phyloP scores from a whole-genome alignment of 2,329 filamentous ascomycete genomes.

The Lasiodiplodia sp. region DNA sequence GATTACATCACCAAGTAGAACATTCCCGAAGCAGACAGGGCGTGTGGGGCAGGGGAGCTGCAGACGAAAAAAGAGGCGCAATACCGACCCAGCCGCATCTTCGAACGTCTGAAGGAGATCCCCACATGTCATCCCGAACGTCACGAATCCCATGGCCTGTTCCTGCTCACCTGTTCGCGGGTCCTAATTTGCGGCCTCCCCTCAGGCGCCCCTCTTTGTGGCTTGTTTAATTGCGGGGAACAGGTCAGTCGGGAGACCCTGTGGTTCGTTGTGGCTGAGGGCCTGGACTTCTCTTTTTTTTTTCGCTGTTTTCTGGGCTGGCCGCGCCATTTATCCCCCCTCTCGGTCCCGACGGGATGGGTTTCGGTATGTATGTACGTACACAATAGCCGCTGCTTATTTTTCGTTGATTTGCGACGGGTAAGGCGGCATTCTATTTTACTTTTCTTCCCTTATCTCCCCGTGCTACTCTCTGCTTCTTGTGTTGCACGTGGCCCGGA shows the following conservation, averaged over 20 bases:
- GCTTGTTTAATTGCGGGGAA: neutral
- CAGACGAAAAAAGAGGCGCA: neutral
- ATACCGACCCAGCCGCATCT: neutral
- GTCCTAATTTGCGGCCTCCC: neutral
- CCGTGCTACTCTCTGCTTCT: neutral
- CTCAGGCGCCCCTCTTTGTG: neutral
- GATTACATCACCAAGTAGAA: too few species aligned
- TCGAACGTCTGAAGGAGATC: neutral
- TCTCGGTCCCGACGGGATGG: too few species aligned
- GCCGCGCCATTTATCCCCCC: too few species aligned
- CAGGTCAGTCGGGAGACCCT: neutral
- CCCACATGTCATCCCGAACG: neutral
- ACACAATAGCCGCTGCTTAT: too few species aligned
- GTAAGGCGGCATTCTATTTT: constrained; percentile 3
- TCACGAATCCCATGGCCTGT: neutral
- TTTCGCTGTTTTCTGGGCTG: neutral
- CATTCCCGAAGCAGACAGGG: neutral
- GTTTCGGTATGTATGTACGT: too few species aligned
- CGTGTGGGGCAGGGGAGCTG: too few species aligned
- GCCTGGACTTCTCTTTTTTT: neutral
- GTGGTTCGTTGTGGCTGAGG: neutral
- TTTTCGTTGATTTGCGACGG: neutral
- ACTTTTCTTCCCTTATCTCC: neutral
- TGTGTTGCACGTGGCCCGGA: neutral
- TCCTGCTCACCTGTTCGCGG: neutral